Evolutionary conservation across 1,139 yeast genomes (phyloP).

Genomic region (Candida dubliniensis): DNA sequence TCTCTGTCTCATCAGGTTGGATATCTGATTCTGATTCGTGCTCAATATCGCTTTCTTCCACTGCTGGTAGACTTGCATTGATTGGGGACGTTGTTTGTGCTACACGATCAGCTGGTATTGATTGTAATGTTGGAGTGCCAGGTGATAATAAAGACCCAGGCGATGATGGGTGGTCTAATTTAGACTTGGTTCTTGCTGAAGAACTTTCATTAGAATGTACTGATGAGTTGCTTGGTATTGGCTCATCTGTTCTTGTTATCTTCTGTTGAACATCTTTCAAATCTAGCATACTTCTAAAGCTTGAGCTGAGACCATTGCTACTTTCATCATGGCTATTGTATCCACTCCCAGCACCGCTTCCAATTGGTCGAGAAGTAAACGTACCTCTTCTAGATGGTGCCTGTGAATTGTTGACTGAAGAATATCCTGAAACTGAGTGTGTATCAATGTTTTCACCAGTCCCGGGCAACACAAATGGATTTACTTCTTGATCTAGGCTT

Average conservation of each 20-base stretch:
- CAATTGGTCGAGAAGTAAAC: constrained; percentile 12
- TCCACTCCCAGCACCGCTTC: too few relatives aligned
- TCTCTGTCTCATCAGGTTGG: neutral
- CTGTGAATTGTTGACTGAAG: constrained; percentile 29
- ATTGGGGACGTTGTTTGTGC: constrained; percentile 1
- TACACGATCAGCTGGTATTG: neutral
- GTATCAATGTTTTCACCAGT: constrained; percentile 16
- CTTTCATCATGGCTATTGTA: constrained; percentile 8
- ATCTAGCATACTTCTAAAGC: constrained; percentile 45
- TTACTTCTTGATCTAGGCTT: constrained; percentile 46
- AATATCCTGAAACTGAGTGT: constrained; percentile 13
- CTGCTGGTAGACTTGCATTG: constrained; percentile 13
- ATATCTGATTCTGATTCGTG: constrained; percentile 5
- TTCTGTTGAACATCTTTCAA: constrained; percentile 18
- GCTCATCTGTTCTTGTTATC: constrained; percentile 1
- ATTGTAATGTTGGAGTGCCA: constrained; percentile 1
- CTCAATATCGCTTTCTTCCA: constrained; percentile 14
- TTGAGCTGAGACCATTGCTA: constrained; percentile 22
- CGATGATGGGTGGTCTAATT: constrained; percentile 11
- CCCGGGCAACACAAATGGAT: constrained; percentile 36
- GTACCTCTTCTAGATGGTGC: constrained; percentile 40
- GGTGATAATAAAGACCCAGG: constrained; percentile 1
- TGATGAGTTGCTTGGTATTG: constrained; percentile 7
- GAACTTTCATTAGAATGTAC: constrained; percentile 10
- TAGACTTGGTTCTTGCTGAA: constrained; percentile 12